Conservation (phyloP, 208 protist genomes). For the Tritrichomonas musculus region DNA sequence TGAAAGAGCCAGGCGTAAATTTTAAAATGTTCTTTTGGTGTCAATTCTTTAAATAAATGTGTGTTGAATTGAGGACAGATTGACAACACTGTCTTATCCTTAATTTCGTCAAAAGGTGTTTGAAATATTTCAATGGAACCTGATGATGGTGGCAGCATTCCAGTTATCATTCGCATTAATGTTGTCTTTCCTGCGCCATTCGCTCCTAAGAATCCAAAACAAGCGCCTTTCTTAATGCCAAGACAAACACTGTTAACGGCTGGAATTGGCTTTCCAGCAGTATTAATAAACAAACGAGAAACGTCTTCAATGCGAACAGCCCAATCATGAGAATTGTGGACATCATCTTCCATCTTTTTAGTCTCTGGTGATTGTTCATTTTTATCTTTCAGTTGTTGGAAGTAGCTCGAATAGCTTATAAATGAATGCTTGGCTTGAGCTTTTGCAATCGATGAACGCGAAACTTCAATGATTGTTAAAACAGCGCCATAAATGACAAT, state of each 20-base stretch:
- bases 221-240: too few species aligned
- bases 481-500: not conserved
- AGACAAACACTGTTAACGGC: not conserved
- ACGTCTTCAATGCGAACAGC: not conserved
- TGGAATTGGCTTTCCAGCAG: constrained; percentile 12
- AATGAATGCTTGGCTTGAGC: not conserved
- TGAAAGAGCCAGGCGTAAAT: not conserved
- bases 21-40: not conserved
- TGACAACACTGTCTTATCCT: not conserved
- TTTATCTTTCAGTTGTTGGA: not conserved
- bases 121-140: constrained; percentile 14
- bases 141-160: constrained; percentile 12
- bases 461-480: not conserved
- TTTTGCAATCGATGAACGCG: not conserved
- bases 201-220: not conserved
- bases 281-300: too few species aligned
- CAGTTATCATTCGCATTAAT: constrained; percentile 35
- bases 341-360: not conserved
- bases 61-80: too few species aligned
- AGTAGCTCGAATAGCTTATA: not conserved
- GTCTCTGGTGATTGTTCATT: not conserved
- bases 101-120: not conserved
- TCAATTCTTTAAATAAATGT: not conserved
- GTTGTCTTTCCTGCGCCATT: constrained; percentile 31
- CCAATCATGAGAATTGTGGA: not conserved